Base-by-base conservation (phyloP, 1,284 basidiomycete species). In the Ceratobasidium papillatum region DNA sequence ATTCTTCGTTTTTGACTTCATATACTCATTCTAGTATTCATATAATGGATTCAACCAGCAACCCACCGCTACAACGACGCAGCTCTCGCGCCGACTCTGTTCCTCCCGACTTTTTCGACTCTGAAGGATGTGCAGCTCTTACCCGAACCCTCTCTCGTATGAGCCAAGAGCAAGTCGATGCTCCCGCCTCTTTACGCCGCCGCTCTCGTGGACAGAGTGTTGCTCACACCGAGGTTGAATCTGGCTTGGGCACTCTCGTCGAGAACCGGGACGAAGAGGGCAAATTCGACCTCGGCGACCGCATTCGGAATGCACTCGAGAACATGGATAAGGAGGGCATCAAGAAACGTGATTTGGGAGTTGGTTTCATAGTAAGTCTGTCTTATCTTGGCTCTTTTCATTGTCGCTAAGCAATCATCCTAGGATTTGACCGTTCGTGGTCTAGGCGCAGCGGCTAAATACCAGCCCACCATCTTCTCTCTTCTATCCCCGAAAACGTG, bases 361-460 rank as follows among this genome's bases (percentile, higher is more conserved):
- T 77, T 58, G 62, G 58, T 32, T 77, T 77, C 47, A 64, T 75
- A 65, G 76, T 77, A 73, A 12, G 72, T 52, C 30, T 49, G 2
- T 27, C 19, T 14, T 27, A 41, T n/a, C 17, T 1, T 34, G 2
- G 9, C n/a, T 43, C 8, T 1, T 2, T n/a, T 49, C 22, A 17
- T 43, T 34, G n/a, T 62, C 25, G 45, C 47, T 69, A 9, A 61
- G 34, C 9, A 41, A 30, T 82, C 3, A 87, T 88, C 78, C 78
- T 61, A 84, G 74, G 81, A 87, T 75, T 83, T 89, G 17, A 81
- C 82, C 8, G 87, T 88, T 25, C 80, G 84, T 5, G 88, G 87
- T 12, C 78, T 85, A 3, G 86, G 85, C 9, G 82, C 86, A 0
- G 71, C 22, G 79, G 82, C 82, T 14, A 82, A 81, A 2, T 81